Evolutionary conservation across 2,329 filamentous ascomycete species (phyloP), one percentile per base, ranked within the genome.

Genomic region (Hypomyces rosellus): DNA sequence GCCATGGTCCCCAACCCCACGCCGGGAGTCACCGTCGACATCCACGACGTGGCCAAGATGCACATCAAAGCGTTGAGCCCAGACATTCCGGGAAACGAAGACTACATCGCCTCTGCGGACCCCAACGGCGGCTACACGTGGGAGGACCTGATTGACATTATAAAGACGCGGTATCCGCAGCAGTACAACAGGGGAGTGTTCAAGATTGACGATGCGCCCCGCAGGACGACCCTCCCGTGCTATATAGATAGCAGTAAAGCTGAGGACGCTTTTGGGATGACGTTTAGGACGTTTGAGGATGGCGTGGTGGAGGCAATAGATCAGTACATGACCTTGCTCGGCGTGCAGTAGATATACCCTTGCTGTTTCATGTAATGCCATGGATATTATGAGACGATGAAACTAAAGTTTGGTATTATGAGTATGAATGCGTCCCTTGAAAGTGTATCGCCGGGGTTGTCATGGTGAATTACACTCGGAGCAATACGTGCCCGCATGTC

Each of bases 271-370:
- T 64, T 70, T 49, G 66, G 64, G 0, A 60, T 68, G 44, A 60
- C 60, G 48, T 65, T 68, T 39, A 52, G 56, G 33, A 55, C 56
- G 1, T 68, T 62, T 34, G 66, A 69, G 48, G 64, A 67, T 49
- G 62, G 67, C 46, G 62, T 69, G 6, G 61, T 60, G 34, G 63
- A 59, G 44, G 61, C 67, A 15, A 61, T 64, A 2, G 61, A 57
- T 14, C 66, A 70, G 50, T 69, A 66, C 48, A 52, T 70, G 5
- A 61, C 63, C 45, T 57, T 70, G 22, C 42, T 43, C 34, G 48
- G 48, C 11, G 34, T 25, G 15, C 44, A 48, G 8, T 51, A 45
- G 37, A 41, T 30, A 30, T 6, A 30, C 25, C 6, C 9, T 6
- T 11, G 9, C 25, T 20, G 25, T 30, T 5, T 30, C 6, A 8